A percentile compares a stretch with the other conserved stretches of the same genome.
phyloP scores from a whole-genome alignment of 192 early-diverging fungal genomes.

The Gryganskiella cystojenkinii region DNA sequence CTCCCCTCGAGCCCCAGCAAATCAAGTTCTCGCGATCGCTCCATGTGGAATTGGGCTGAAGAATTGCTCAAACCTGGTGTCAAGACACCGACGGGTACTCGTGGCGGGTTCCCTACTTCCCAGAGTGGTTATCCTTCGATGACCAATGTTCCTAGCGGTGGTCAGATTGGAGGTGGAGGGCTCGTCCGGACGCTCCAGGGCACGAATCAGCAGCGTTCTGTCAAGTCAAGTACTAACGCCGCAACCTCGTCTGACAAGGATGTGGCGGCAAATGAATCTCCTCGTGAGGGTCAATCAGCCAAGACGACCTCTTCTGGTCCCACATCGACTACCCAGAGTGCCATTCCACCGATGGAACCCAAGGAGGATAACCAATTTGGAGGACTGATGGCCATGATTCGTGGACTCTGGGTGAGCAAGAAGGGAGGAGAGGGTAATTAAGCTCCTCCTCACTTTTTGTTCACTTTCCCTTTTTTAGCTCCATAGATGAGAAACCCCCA shows the following conservation, averaged over 20 bases:
- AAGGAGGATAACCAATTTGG: slow-evolving; percentile 4
- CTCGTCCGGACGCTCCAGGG: slow-evolving; percentile 30
- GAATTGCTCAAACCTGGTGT: slow-evolving; percentile 24
- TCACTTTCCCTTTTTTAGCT: too few species aligned
- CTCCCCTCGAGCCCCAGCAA: neutral
- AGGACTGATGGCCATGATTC: slow-evolving; percentile 23
- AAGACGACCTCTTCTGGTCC: neutral
- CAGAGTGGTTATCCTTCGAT: neutral
- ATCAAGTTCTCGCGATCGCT: neutral
- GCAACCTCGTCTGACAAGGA: neutral
- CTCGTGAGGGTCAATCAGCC: neutral
- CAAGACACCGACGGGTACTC: slow-evolving; percentile 9
- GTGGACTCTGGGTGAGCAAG: slow-evolving; percentile 12
- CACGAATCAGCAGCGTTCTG: slow-evolving; percentile 9
- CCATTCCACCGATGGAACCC: neutral
- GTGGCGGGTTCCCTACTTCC: slow-evolving; percentile 6
- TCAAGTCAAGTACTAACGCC: neutral
- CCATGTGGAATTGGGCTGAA: slow-evolving; percentile 31
- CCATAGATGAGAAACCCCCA: neutral
- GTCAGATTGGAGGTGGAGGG: slow-evolving; percentile 19
- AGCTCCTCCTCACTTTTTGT: too few species aligned
- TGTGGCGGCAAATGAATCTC: neutral
- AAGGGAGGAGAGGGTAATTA: slow-evolving; percentile 1
- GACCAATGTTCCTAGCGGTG: slow-evolving; percentile 4
- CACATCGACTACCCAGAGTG: neutral